Evolutionary conservation across 208 protist species (phyloP).

Genomic region (Acanthamoeba healyi): DNA sequence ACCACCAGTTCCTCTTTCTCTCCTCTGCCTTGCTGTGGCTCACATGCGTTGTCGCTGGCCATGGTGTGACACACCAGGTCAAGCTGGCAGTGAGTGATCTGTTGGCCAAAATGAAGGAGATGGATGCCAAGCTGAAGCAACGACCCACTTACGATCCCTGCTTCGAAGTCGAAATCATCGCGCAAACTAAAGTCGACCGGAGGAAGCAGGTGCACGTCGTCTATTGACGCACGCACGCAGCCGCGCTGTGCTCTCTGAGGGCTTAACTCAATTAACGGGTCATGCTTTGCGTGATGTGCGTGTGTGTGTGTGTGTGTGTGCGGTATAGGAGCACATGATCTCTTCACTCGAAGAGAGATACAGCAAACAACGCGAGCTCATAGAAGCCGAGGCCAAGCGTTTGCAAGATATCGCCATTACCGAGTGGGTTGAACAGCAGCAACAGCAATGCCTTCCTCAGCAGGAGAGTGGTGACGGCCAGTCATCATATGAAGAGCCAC

Average conservation of each 20-base stretch:
- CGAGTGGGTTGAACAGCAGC: conserved; percentile 65
- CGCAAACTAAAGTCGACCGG: conserved; percentile 16
- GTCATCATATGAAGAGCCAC: neutral
- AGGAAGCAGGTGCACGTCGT: conserved; percentile 43
- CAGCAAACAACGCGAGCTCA: neutral
- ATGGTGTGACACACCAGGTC: too few species aligned
- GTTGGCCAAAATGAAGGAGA: neutral
- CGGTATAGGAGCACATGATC: neutral
- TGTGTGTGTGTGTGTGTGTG: too few species aligned
- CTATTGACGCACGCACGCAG: too few species aligned
- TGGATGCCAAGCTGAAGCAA: conserved; percentile 11
- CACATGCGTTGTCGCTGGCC: neutral
- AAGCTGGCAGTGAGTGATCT: neutral
- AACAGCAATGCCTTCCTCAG: too few species aligned
- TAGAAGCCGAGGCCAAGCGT: conserved; percentile 13
- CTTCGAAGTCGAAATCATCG: conserved; percentile 35
- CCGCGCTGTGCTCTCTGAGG: too few species aligned
- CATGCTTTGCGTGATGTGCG: too few species aligned
- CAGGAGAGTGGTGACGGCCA: too few species aligned
- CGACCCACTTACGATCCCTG: conserved; percentile 21
- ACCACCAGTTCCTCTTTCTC: neutral
- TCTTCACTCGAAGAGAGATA: neutral
- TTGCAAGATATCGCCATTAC: conserved; percentile 66
- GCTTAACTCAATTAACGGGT: too few species aligned
- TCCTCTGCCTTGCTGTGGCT: neutral